Evolutionary conservation across 1,284 basidiomycete species (phyloP).

Genomic region (Cronartium quercuum): DNA sequence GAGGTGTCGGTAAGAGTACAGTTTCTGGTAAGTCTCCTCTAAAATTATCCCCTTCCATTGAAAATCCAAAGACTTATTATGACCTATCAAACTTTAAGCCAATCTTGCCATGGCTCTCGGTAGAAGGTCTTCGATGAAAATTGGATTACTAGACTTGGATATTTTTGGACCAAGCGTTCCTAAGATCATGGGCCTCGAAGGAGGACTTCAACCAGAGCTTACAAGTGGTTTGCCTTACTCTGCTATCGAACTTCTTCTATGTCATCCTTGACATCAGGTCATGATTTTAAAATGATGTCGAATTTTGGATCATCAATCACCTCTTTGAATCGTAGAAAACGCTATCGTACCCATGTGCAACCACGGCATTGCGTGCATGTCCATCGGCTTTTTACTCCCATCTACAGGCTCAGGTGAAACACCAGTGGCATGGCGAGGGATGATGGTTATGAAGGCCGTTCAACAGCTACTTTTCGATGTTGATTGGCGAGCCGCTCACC

Average conservation of each 20-base stretch:
- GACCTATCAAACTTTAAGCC: conserved; percentile 53
- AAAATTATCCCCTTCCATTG: conserved; percentile 3
- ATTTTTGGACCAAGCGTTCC: conserved; percentile 96
- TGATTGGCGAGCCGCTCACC: conserved; percentile 62
- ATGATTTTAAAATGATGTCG: conserved; percentile 55
- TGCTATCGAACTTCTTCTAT: conserved; percentile 1
- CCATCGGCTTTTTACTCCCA: conserved; percentile 72
- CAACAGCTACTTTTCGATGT: conserved; percentile 95
- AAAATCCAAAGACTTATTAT: background rate
- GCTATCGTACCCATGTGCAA: conserved; percentile 77
- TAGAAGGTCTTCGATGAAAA: conserved; percentile 48
- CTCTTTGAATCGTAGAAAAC: conserved; percentile 43
- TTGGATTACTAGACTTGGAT: conserved; percentile 89
- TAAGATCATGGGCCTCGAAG: conserved; percentile 83
- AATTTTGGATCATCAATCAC: background rate
- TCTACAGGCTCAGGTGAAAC: conserved; percentile 57
- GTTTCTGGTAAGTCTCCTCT: conserved; percentile 62
- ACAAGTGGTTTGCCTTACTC: conserved; percentile 52
- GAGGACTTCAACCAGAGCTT: conserved; percentile 69
- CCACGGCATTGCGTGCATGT: conserved; percentile 90
- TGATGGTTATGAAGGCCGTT: conserved; percentile 98
- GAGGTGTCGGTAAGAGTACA: conserved; percentile 94
- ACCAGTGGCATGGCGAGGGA: conserved; percentile 87
- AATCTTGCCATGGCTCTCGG: conserved; percentile 75
- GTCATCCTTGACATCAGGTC: background rate